A percentile compares a stretch with the other conserved stretches of the same genome.
Conservation (phyloP, 202 grass and related monocot genomes). For the Tripidium arundinaceum region DNA sequence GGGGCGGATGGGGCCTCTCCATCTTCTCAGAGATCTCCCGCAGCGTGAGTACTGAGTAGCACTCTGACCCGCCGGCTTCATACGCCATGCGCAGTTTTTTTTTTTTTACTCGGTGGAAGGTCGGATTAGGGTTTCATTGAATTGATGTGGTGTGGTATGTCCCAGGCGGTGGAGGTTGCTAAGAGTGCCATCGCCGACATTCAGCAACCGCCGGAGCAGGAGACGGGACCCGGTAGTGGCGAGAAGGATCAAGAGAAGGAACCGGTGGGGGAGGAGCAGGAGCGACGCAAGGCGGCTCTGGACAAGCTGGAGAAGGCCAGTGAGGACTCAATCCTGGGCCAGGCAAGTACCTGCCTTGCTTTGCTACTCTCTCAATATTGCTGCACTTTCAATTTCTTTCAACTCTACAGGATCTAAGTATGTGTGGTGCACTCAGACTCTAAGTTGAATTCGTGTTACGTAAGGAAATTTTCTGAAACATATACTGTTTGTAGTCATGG, state of each 20-base stretch:
- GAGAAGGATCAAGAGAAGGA: slow-evolving; percentile 30
- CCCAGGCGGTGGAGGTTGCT: slow-evolving; percentile 85
- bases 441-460: slow-evolving; percentile 7
- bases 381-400: slow-evolving; percentile 47
- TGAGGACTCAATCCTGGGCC: slow-evolving; percentile 81
- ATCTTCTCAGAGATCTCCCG: slow-evolving; percentile 95
- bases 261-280: slow-evolving; percentile 33
- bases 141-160: slow-evolving; percentile 20
- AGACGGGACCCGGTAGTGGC: slow-evolving; percentile 3
- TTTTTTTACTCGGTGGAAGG: background rate
- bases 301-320: slow-evolving; percentile 77
- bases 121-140: background rate
- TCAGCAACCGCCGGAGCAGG: slow-evolving; percentile 48
- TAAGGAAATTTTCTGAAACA: background rate
- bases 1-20: slow-evolving; percentile 86
- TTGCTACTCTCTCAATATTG: background rate
- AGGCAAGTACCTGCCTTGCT: slow-evolving; percentile 44
- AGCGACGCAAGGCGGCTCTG: slow-evolving; percentile 51
- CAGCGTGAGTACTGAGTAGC: slow-evolving; percentile 53
- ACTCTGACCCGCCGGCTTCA: slow-evolving; percentile 13
- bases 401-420: slow-evolving; percentile 89
- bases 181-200: slow-evolving; percentile 80
- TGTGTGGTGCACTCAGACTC: background rate
- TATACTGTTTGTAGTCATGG: background rate
- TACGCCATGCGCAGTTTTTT: background rate